A percentile compares a stretch with the other conserved stretches of the same genome.
Conservation (phyloP, 208 protist species). For the Acanthamoeba polyphaga region DNA sequence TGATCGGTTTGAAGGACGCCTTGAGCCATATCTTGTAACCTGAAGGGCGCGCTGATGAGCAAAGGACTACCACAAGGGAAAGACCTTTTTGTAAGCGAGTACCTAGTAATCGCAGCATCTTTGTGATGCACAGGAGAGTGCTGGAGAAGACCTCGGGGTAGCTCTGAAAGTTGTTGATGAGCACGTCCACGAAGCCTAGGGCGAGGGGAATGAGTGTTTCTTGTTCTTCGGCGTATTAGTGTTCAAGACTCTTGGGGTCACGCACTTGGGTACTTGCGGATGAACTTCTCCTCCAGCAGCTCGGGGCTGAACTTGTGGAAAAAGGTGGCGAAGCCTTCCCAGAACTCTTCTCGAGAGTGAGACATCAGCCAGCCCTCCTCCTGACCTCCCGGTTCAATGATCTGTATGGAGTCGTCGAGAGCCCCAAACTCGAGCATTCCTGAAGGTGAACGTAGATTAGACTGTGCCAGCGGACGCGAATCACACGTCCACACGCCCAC, state of each 20-base stretch:
- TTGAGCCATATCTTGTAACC: slow-evolving; percentile 62
- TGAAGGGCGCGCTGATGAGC: background rate
- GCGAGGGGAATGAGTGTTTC: background rate
- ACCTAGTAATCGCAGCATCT: background rate
- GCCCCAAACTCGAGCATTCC: slow-evolving; percentile 55
- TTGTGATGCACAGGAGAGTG: background rate
- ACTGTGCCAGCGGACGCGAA: background rate
- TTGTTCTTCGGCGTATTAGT: background rate
- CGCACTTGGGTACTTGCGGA: slow-evolving; percentile 41
- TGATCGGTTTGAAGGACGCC: background rate
- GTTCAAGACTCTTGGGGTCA: background rate
- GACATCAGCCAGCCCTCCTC: background rate
- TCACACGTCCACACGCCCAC: too few species aligned
- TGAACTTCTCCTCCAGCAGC: slow-evolving; percentile 57
- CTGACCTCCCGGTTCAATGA: background rate
- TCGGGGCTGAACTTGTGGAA: background rate
- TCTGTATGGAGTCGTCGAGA: slow-evolving; percentile 40
- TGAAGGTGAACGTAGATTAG: background rate
- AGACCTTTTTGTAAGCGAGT: background rate
- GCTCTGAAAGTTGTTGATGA: slow-evolving; percentile 4
- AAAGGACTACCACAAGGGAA: background rate
- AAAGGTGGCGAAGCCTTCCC: slow-evolving; percentile 15
- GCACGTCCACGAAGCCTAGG: slow-evolving; percentile 14
- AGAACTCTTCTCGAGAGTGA: slow-evolving; percentile 22
- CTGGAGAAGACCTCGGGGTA: slow-evolving; percentile 17